Evolutionary conservation across 257 asterid genomes (phyloP).

Genomic region (Buddleja alternifolia): DNA sequence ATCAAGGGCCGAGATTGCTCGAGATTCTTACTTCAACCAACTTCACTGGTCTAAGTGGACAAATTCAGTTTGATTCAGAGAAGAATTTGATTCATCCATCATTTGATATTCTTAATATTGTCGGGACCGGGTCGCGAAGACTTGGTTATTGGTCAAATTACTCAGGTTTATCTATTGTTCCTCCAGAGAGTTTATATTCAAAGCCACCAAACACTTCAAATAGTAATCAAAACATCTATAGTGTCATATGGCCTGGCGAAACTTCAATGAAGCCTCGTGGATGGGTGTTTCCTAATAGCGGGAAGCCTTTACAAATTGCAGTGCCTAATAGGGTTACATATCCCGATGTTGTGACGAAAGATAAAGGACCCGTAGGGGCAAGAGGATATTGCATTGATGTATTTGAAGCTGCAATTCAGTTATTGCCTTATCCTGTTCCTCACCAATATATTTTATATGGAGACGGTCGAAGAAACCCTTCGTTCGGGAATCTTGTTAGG

Average conservation of each 20-base stretch:
- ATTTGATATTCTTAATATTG: conserved; percentile 62
- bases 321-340: conserved; percentile 63
- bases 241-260: conserved; percentile 81
- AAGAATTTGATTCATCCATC: conserved; percentile 61
- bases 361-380: conserved; percentile 63
- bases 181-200: conserved; percentile 51
- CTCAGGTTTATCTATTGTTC: conserved; percentile 52
- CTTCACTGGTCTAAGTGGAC: conserved; percentile 64
- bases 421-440: conserved; percentile 73
- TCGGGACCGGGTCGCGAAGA: conserved; percentile 57
- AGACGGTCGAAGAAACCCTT: conserved; percentile 69
- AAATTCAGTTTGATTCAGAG: conserved; percentile 51
- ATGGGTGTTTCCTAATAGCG: conserved; percentile 82
- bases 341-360: conserved; percentile 61
- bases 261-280: conserved; percentile 60
- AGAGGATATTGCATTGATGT: conserved; percentile 76
- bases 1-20: conserved; percentile 65
- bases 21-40: conserved; percentile 44
- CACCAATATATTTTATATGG: conserved; percentile 67
- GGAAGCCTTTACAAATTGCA: conserved; percentile 59
- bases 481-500: conserved; percentile 44
- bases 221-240: conserved; percentile 42
- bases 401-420: conserved; percentile 71
- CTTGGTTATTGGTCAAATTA: conserved; percentile 77
- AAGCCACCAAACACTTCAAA: conserved; percentile 50